Base-by-base conservation (phyloP, 2,329 filamentous ascomycete species). In the Fusarium keratoplasticum region DNA sequence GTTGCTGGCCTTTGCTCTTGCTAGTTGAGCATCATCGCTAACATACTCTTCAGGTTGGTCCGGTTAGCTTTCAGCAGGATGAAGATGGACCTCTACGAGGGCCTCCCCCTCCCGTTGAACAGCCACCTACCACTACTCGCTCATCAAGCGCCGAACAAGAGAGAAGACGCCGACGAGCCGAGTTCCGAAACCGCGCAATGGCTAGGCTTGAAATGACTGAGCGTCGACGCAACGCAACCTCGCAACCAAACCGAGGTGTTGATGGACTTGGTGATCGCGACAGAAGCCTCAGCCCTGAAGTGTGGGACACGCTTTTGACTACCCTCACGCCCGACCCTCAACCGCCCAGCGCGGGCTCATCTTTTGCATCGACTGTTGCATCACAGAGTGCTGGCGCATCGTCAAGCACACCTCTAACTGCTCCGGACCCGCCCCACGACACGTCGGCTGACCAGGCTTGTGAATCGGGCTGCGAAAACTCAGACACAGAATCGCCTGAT, bases 211-310 rank as follows among this genome's bases (percentile, higher is more conserved):
- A 40, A 29, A 29, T 16, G 20, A 57, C 22, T 20, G 47, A 66
- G 40, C 54, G 40, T 18, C 50, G 31, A 5, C 72, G 70, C 25
- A 66, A 70, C 36, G 50, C 44, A 22, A 31, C 62, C 27, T 22
- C 66, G 3, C 66, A 67, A 20, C 75, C 67, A 16, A 69, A 54
- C 18, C 57, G 69, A 18, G 75, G 69, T 5, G 55, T 93, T 2
- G 92, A 97, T 81, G 95, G 95, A 5, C 88, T 98, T 18, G 95
- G 95, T 40, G 95, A 98, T 82, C 93, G 95, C 67, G 90, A 94
- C 72, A 91, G 95, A 76, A 97, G 95, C 81, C 84, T 94, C n/a
- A 95, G 92, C 79, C 92, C 93, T 1, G 92, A 93, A 63, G 87
- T 87, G 1, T 98, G 95, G 95, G 93, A 96, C 69, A 94, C 92